Base-by-base conservation (phyloP, 305 asterid genomes). In the Coffea humblotiana region DNA sequence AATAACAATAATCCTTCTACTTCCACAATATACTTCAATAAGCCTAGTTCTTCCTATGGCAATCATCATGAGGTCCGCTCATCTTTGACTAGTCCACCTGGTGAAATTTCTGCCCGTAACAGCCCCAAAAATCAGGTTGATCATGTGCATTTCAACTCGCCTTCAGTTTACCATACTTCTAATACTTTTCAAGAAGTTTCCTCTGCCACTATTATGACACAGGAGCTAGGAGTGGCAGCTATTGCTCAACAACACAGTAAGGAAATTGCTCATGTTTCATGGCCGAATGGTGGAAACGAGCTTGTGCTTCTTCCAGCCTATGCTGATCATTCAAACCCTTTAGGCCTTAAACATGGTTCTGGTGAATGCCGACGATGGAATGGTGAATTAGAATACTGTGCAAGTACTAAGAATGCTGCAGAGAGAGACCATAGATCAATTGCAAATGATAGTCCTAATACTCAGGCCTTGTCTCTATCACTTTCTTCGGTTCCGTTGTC, bases 381-480 rank as follows among this genome's bases (percentile, higher is more conserved):
- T 71, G 63, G 82, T 40, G 89, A 81, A 61, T 10, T 84, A 3
- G 83, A 83, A 19, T 74, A 65, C 10, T 27, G 79, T 15, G 80
- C 56, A 2, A 49, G 63, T 56, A 56, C 18, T 43, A 87, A 75
- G 81, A 75, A 10, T 47, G 13, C 61, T 11, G 60, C 18, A 6
- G 68, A 54, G 21, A 61, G 85, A 69, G 82, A 74, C 58, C 68
- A 48, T 1, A 73, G 80, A 29, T 21, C 40, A 6, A 80, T 48
- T 25, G 80, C 37, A 1, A 56, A 27, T 51, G 88, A 87, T 47
- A 77, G 76, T 70, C 71, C 90, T 7, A 87, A 82, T 65, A 64
- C 88, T 27, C 97, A 88, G 78, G 93, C 89, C 1, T 90, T 91
- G n/a, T 88, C 90, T 2, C 78, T 92, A 40, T 92, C 98, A 0